Evolutionary conservation across 768 basidiomycete genomes (phyloP).

Genomic region (Phaffia tasmanica): DNA sequence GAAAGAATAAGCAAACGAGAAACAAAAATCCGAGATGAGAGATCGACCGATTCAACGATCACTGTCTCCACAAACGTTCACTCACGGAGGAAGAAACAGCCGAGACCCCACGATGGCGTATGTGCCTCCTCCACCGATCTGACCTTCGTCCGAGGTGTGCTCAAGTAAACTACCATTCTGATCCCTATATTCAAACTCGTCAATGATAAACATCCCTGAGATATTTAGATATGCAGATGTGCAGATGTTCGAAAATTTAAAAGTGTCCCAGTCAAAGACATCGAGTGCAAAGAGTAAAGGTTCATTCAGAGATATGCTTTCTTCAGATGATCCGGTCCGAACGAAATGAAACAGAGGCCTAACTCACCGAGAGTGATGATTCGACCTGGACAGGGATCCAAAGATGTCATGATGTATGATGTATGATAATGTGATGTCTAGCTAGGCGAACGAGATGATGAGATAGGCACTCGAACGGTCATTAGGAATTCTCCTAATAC

Average conservation of each 20-base stretch:
- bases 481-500: too few relatives aligned
- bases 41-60: too few relatives aligned
- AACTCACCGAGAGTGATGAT: slow-evolving; percentile 12
- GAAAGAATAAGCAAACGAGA: too few relatives aligned
- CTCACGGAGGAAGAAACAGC: slow-evolving; percentile 15
- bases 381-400: slow-evolving; percentile 5
- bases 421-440: too few relatives aligned
- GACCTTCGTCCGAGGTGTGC: neutral
- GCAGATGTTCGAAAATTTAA: too few relatives aligned
- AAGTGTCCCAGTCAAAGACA: neutral
- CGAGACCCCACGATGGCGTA: slow-evolving; percentile 54
- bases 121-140: slow-evolving; percentile 83
- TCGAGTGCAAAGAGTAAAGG: neutral
- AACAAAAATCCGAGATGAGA: neutral
- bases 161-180: slow-evolving; percentile 44
- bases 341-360: too few relatives aligned
- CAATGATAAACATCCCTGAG: slow-evolving; percentile 76
- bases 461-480: too few relatives aligned
- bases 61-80: slow-evolving; percentile 63
- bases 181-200: slow-evolving; percentile 58
- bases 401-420: neutral
- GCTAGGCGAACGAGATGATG: too few relatives aligned
- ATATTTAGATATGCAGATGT: too few relatives aligned
- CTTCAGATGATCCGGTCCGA: too few relatives aligned
- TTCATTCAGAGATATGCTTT: too few relatives aligned